phyloP scores from a whole-genome alignment of 805 yeast species.

The Cyberlindnera sargentensis region DNA sequence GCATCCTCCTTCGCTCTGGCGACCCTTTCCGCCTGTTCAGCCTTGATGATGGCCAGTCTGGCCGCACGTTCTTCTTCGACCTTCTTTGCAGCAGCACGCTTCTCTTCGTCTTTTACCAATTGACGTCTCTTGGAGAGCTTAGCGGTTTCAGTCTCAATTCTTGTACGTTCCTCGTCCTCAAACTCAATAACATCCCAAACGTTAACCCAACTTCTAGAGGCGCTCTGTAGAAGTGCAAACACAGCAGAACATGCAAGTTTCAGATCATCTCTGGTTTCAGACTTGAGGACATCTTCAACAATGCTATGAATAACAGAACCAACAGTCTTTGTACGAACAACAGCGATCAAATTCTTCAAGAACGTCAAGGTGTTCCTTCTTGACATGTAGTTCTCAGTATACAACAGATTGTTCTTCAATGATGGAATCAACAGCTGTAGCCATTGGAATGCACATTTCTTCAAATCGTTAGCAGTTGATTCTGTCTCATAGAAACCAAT shows the following conservation, averaged over 20 bases:
- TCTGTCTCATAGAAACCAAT: slow-evolving; percentile 39
- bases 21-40: slow-evolving; percentile 1
- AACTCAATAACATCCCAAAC: slow-evolving; percentile 51
- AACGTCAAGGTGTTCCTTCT: slow-evolving; percentile 75
- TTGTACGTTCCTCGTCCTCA: slow-evolving; percentile 34
- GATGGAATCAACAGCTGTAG: slow-evolving; percentile 40
- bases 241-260: slow-evolving; percentile 70
- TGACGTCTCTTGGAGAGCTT: slow-evolving; percentile 8
- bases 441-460: slow-evolving; percentile 42
- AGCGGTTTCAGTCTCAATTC: slow-evolving; percentile 13
- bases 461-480: slow-evolving; percentile 23
- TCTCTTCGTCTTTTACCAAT: slow-evolving; percentile 10
- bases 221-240: slow-evolving; percentile 55
- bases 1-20: slow-evolving; percentile 3
- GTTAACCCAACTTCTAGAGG: slow-evolving; percentile 42
- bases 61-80: slow-evolving; percentile 9
- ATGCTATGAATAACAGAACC: slow-evolving; percentile 43
- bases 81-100: slow-evolving; percentile 7
- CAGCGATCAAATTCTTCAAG: slow-evolving; percentile 63
- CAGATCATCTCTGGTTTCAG: slow-evolving; percentile 73
- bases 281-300: slow-evolving; percentile 39
- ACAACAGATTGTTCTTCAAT: slow-evolving; percentile 13
- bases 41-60: slow-evolving; percentile 3
- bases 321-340: slow-evolving; percentile 46
- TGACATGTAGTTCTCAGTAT: slow-evolving; percentile 61